These are phyloP conservation scores for Trametes polyzona DNA, from an alignment of 1,284 basidiomycete species.

Conservation along the genomic window DNA sequence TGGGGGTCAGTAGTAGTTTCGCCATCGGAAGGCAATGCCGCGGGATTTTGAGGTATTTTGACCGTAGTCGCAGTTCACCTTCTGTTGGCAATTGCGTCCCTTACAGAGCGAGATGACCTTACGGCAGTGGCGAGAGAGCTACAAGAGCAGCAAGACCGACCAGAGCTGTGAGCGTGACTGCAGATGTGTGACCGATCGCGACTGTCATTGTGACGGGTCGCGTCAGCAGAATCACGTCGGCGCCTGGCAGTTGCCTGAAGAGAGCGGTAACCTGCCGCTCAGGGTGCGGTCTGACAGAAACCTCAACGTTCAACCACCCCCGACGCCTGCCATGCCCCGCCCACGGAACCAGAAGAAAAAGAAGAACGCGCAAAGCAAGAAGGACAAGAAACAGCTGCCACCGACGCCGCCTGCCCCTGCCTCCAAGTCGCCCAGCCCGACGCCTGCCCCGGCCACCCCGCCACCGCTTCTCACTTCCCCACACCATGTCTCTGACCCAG, in stretches of 20 bases:
- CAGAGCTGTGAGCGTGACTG: too few species aligned
- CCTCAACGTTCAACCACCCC: slow-evolving; percentile 40
- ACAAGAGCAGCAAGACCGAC: too few species aligned
- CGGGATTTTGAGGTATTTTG: too few species aligned
- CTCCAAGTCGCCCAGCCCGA: neutral
- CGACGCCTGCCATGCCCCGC: slow-evolving; percentile 45
- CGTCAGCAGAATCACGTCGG: neutral
- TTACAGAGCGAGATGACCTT: too few species aligned
- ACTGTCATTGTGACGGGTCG: slow-evolving; percentile 6
- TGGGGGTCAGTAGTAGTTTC: too few species aligned
- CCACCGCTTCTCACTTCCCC: neutral
- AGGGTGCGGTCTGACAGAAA: neutral
- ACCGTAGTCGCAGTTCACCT: too few species aligned
- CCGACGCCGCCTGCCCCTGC: neutral
- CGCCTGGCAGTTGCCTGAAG: neutral
- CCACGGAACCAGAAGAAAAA: slow-evolving; percentile 49
- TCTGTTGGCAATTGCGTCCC: too few species aligned
- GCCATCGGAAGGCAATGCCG: too few species aligned
- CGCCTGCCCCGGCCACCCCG: slow-evolving; percentile 1
- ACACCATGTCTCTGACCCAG: slow-evolving; percentile 7
- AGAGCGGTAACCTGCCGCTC: neutral
- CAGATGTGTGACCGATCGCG: neutral
- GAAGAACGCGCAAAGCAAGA: slow-evolving; percentile 32
- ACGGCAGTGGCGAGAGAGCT: too few species aligned
- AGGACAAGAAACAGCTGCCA: slow-evolving; percentile 17